phyloP scores from a whole-genome alignment of 208 protist genomes.

The Leptomonas seymouri region DNA sequence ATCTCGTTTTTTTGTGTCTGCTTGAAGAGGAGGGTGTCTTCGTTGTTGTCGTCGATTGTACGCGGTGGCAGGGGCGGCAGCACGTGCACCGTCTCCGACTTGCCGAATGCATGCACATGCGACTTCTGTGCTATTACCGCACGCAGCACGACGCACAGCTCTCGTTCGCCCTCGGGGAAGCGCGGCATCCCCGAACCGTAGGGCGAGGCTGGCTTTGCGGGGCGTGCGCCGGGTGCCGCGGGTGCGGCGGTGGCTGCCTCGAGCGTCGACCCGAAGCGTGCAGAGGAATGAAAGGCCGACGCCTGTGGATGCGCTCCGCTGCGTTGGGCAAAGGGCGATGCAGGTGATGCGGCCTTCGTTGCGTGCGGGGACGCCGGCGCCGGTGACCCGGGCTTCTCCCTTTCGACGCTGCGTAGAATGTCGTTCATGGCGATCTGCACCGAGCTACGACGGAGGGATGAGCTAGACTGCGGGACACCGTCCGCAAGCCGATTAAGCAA shows the following conservation, averaged over 20 bases:
- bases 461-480: too few species aligned
- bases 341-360: too few species aligned
- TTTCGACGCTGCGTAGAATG: not conserved
- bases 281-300: not conserved
- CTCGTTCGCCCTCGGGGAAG: conserved; percentile 39
- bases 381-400: not conserved
- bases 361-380: not conserved
- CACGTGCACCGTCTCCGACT: conserved; percentile 77
- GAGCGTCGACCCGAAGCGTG: not conserved
- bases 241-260: not conserved
- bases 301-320: not conserved
- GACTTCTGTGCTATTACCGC: conserved; percentile 79
- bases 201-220: conserved; percentile 20
- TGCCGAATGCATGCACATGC: conserved; percentile 68
- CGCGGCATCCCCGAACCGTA: conserved; percentile 23
- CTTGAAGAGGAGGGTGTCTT: conserved; percentile 18
- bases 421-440: conserved; percentile 30
- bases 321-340: too few species aligned
- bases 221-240: not conserved
- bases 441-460: conserved; percentile 31
- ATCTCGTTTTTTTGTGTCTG: conserved; percentile 21
- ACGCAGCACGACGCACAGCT: conserved; percentile 75
- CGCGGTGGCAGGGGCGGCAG: conserved; percentile 57
- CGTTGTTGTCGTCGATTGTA: conserved; percentile 18
- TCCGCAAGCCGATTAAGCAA: not conserved